Percentiles rank a stretch among this genome's conserved stretches.
Conservation (phyloP, 2,329 filamentous ascomycete genomes). For the Pseudogymnoascus sp. region DNA sequence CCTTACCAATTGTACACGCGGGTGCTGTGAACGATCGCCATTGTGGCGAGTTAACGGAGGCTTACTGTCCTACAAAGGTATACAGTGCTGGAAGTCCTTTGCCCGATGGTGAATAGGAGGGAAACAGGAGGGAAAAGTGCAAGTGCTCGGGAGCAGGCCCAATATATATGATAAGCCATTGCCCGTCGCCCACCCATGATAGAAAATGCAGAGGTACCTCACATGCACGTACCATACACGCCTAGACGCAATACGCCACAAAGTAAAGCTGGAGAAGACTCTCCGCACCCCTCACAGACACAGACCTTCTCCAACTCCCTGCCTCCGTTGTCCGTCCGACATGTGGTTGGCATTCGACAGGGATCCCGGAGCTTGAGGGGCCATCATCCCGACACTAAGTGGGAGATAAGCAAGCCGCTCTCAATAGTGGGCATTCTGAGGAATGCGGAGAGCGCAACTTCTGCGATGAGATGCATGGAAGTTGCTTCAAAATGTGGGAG, state of each 20-base stretch:
- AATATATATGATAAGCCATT: neutral
- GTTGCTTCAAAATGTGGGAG: neutral
- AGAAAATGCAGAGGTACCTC: neutral
- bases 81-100: neutral
- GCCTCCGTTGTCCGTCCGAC: neutral
- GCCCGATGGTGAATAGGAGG: neutral
- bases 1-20: constrained; percentile 6
- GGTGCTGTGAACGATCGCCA: constrained; percentile 5
- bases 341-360: neutral
- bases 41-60: constrained; percentile 4
- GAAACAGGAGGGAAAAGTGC: neutral
- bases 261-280: neutral
- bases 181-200: neutral
- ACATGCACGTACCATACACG: neutral
- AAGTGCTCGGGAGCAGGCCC: neutral
- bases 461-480: neutral
- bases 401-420: neutral
- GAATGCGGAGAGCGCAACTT: neutral
- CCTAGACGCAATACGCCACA: constrained; percentile 3
- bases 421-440: neutral
- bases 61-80: neutral
- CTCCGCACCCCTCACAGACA: neutral
- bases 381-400: neutral
- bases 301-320: neutral
- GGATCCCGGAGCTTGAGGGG: neutral